These are phyloP conservation scores for Fusarium solani-melongenae DNA, from an alignment of 2,329 filamentous ascomycete species.

Conservation along the genomic window DNA sequence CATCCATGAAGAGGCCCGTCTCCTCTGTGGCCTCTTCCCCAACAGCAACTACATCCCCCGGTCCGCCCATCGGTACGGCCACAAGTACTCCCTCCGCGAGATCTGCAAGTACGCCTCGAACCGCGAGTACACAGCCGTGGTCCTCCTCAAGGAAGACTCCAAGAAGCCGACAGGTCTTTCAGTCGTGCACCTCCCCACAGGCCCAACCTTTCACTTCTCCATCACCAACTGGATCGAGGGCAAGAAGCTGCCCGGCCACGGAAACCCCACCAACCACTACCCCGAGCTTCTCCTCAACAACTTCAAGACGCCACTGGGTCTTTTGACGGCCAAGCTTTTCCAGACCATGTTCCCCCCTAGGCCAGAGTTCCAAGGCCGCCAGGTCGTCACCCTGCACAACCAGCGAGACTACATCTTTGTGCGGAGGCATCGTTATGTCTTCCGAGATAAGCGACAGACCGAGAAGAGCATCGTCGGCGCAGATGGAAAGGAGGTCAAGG, in stretches of 20 bases:
- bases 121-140: conserved; percentile 82
- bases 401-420: conserved; percentile 98
- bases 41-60: conserved; percentile 89
- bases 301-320: conserved; percentile 91
- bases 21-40: conserved; percentile 85
- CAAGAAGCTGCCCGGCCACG: conserved; percentile 88
- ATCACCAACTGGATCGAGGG: conserved; percentile 93
- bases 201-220: conserved; percentile 92
- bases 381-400: conserved; percentile 93
- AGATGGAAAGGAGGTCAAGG: conserved; percentile 85
- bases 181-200: conserved; percentile 83
- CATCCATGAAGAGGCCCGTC: conserved; percentile 83
- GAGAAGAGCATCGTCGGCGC: conserved; percentile 87
- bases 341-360: conserved; percentile 69
- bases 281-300: conserved; percentile 93
- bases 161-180: conserved; percentile 87
- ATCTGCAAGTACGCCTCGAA: conserved; percentile 88
- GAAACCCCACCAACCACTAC: conserved; percentile 86
- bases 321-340: conserved; percentile 88
- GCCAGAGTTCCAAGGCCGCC: conserved; percentile 86
- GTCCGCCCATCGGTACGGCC: conserved; percentile 82
- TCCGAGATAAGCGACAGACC: conserved; percentile 85
- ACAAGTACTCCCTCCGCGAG: conserved; percentile 93
- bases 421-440: conserved; percentile 88
- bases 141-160: conserved; percentile 88